These are phyloP conservation scores for Rhododendron henanense DNA, from an alignment of 148 eudicot genomes.

Conservation along the genomic window DNA sequence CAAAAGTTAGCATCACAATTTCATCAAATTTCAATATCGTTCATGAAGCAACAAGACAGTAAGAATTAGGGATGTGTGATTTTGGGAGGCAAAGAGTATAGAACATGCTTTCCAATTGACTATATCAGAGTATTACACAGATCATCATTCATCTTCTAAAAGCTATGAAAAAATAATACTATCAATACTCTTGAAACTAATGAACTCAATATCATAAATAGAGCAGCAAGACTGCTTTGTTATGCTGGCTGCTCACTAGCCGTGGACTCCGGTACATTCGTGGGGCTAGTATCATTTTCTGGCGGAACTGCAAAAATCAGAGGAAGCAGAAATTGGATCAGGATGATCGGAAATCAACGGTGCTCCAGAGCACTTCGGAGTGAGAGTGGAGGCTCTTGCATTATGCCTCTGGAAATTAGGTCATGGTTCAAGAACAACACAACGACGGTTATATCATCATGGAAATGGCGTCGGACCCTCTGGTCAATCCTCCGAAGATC, in stretches of 20 bases:
- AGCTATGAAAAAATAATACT: not conserved
- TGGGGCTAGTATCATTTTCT: not conserved
- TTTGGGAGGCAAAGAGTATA: not conserved
- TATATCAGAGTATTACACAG: conserved; percentile 13
- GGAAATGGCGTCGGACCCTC: conserved; percentile 77
- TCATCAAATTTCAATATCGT: not conserved
- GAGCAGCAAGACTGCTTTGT: not conserved
- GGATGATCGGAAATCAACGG: conserved; percentile 16
- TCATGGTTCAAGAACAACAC: conserved; percentile 73
- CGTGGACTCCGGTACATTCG: not conserved
- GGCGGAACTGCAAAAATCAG: not conserved
- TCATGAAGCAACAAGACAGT: not conserved
- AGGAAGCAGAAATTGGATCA: not conserved
- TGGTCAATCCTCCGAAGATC: conserved; percentile 69
- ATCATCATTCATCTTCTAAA: not conserved
- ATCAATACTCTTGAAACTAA: not conserved
- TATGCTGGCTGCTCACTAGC: not conserved
- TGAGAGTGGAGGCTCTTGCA: conserved; percentile 46
- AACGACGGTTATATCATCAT: conserved; percentile 69
- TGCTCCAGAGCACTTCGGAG: conserved; percentile 57
- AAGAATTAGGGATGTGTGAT: not conserved
- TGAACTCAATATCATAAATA: not conserved
- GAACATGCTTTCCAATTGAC: conserved; percentile 13
- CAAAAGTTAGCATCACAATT: not conserved
- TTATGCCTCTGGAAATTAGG: conserved; percentile 45